A percentile compares a stretch with the other conserved stretches of the same genome.
Conservation (phyloP, 2,329 filamentous ascomycete genomes). For the Thyridium curvatum region DNA sequence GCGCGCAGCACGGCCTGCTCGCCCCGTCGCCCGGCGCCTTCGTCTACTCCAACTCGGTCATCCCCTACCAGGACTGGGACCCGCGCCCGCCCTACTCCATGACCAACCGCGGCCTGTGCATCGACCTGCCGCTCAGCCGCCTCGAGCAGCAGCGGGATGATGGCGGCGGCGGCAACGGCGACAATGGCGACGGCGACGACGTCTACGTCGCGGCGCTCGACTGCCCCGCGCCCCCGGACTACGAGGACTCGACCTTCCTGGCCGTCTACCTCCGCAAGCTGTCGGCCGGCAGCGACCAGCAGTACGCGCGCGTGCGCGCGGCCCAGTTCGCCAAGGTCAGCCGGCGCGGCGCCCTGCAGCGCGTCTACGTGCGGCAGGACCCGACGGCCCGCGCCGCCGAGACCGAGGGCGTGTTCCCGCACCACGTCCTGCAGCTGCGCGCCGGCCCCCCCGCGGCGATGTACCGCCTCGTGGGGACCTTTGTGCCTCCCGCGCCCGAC, state of each 20-base stretch:
- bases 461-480: background rate
- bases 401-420: constrained; percentile 12
- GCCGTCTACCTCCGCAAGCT: constrained; percentile 21
- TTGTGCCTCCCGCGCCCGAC: background rate
- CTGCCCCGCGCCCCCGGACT: constrained; percentile 21
- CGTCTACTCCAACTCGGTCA: constrained; percentile 24
- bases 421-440: constrained; percentile 11
- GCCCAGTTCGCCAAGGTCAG: constrained; percentile 11
- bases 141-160: constrained; percentile 3
- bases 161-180: too few relatives aligned
- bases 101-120: constrained; percentile 18
- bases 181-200: too few relatives aligned
- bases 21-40: constrained; percentile 43
- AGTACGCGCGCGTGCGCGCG: constrained; percentile 16
- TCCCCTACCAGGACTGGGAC: constrained; percentile 23
- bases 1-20: constrained; percentile 16
- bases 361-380: constrained; percentile 21
- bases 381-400: constrained; percentile 4
- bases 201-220: constrained; percentile 21
- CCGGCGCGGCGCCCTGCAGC: constrained; percentile 12
- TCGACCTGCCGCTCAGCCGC: constrained; percentile 14
- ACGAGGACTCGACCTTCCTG: constrained; percentile 18
- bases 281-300: constrained; percentile 11
- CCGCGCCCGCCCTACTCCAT: constrained; percentile 16
- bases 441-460: constrained; percentile 5